Percentiles rank a stretch among this genome's conserved stretches.
phyloP scores from a whole-genome alignment of 2,329 filamentous ascomycete species.

The Sporothrix dimorphospora region DNA sequence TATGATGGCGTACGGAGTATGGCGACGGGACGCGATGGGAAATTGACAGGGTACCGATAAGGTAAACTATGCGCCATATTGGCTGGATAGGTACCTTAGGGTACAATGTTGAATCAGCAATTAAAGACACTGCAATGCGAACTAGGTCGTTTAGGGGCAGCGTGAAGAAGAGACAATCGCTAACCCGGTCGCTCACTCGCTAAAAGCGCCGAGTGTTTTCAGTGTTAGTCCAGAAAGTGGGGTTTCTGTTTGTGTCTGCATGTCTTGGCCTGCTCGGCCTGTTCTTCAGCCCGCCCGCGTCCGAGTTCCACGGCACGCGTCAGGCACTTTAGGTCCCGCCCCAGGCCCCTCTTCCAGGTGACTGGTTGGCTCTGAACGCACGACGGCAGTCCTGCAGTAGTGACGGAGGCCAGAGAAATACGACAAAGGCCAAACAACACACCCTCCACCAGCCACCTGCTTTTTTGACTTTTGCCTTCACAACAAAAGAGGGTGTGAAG shows the following conservation, averaged over 20 bases:
- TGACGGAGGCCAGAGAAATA: not conserved
- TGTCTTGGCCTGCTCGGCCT: constrained; percentile 14
- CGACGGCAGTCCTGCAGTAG: constrained; percentile 4
- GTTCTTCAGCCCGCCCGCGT: not conserved
- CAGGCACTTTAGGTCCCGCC: constrained; percentile 2
- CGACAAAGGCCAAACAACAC: constrained; percentile 14
- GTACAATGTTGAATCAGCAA: not conserved
- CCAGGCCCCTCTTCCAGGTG: not conserved
- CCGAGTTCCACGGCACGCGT: constrained; percentile 8
- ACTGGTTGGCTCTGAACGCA: constrained; percentile 17
- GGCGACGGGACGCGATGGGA: constrained; percentile 23
- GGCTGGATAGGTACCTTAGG: not conserved
- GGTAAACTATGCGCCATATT: not conserved
- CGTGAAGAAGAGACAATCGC: not conserved
- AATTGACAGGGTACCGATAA: not conserved
- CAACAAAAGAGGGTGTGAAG: not conserved
- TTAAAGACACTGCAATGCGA: constrained; percentile 25
- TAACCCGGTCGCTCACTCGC: not conserved
- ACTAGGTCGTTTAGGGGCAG: constrained; percentile 13
- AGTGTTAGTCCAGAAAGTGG: not conserved
- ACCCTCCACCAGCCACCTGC: constrained; percentile 24
- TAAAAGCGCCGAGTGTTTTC: constrained; percentile 15
- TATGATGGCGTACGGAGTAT: constrained; percentile 8
- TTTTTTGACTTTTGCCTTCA: not conserved
- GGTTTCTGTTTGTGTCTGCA: not conserved